Conservation (phyloP, 371 early-diverging fungal genomes). For the Syncephalastrum monosporum region DNA sequence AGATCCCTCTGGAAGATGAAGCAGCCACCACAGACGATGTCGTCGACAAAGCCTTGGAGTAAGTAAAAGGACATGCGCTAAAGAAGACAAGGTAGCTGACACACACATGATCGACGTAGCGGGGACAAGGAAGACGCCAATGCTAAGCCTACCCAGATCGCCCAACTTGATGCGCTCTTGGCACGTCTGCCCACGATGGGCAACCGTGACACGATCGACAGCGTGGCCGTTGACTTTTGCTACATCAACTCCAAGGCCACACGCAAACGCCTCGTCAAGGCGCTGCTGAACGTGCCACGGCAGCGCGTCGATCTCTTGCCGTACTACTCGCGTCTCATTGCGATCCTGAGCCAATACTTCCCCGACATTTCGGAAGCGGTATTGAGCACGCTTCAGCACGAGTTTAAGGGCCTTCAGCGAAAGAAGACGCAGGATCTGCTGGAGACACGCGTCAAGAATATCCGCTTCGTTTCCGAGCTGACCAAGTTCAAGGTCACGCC, state of each 20-base stretch:
- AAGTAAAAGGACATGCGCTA: not conserved
- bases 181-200: constrained; percentile 75
- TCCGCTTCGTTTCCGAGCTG: constrained; percentile 87
- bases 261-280: constrained; percentile 73
- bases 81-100: not conserved
- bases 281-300: constrained; percentile 78
- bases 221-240: constrained; percentile 91
- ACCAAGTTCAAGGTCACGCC: constrained; percentile 90
- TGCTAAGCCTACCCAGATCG: constrained; percentile 48
- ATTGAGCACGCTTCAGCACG: constrained; percentile 68
- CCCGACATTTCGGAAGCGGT: constrained; percentile 80
- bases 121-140: constrained; percentile 36
- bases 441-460: constrained; percentile 81
- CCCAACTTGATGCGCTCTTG: constrained; percentile 69
- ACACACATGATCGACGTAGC: not conserved
- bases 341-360: constrained; percentile 81
- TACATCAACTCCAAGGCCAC: constrained; percentile 81
- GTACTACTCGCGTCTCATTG: constrained; percentile 88
- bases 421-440: constrained; percentile 69
- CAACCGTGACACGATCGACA: constrained; percentile 86
- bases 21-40: constrained; percentile 15
- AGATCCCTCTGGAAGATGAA: constrained; percentile 5
- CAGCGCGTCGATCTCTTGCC: constrained; percentile 86
- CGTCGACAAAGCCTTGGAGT: constrained; percentile 41
- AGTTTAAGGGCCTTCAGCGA: constrained; percentile 70